These are phyloP conservation scores for Spizellomyces sp. DNA, from an alignment of 192 early-diverging fungal species.

Conservation along the genomic window DNA sequence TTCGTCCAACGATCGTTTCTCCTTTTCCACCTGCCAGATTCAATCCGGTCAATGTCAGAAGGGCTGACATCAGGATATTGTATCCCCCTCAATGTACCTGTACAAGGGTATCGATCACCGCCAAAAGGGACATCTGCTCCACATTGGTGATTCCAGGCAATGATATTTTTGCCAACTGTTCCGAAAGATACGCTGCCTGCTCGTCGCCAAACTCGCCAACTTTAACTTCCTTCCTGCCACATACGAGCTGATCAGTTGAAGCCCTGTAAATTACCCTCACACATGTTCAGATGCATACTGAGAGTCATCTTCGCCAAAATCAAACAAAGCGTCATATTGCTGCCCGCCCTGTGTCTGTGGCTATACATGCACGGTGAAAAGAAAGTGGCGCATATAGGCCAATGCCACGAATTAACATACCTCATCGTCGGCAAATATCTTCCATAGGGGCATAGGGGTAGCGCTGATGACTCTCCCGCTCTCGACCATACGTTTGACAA, in stretches of 20 bases:
- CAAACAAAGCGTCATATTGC: slow-evolving; percentile 62
- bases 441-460: slow-evolving; percentile 68
- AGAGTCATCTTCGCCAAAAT: slow-evolving; percentile 44
- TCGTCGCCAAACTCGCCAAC: slow-evolving; percentile 42
- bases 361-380: slow-evolving; percentile 13
- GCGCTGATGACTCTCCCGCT: slow-evolving; percentile 45
- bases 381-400: background rate
- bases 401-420: slow-evolving; percentile 10
- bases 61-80: background rate
- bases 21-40: slow-evolving; percentile 64
- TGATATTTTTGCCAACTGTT: slow-evolving; percentile 55
- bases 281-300: slow-evolving; percentile 22
- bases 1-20: slow-evolving; percentile 75
- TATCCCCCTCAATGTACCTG: slow-evolving; percentile 44
- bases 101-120: slow-evolving; percentile 74
- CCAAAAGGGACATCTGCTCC: slow-evolving; percentile 74
- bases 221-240: slow-evolving; percentile 26
- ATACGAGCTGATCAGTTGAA: background rate
- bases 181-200: slow-evolving; percentile 53
- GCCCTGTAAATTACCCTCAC: background rate
- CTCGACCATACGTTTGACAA: slow-evolving; percentile 59
- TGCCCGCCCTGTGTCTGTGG: slow-evolving; percentile 1
- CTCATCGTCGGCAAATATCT: slow-evolving; percentile 47
- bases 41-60: background rate
- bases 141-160: slow-evolving; percentile 66